Evolutionary conservation across 352 stramenopile species (phyloP).

Genomic region (Saprolegnia parasitica): DNA sequence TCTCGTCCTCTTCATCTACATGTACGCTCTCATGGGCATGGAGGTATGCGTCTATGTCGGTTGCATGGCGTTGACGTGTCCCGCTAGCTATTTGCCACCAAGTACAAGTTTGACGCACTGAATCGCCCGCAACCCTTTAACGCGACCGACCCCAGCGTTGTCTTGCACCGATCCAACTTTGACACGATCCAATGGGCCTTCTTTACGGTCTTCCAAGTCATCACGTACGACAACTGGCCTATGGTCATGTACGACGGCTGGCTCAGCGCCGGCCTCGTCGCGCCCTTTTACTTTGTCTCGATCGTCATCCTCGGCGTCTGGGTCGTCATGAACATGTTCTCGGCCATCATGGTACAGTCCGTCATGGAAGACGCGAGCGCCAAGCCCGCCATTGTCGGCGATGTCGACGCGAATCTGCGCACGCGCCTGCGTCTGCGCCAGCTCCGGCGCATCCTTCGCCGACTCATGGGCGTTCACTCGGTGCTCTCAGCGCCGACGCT

Average conservation of each 20-base stretch:
- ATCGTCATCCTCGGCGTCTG: slow-evolving; percentile 86
- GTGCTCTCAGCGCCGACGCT: not conserved
- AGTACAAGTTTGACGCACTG: slow-evolving; percentile 86
- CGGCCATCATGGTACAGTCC: slow-evolving; percentile 81
- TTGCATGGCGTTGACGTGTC: not conserved
- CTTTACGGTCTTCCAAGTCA: slow-evolving; percentile 90
- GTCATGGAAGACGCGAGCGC: slow-evolving; percentile 21
- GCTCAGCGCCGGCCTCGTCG: slow-evolving; percentile 57
- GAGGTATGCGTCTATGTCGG: slow-evolving; percentile 45
- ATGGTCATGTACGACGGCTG: slow-evolving; percentile 91
- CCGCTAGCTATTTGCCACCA: slow-evolving; percentile 91
- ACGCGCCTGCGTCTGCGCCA: not conserved
- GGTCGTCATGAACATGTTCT: slow-evolving; percentile 91
- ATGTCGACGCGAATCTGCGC: not conserved
- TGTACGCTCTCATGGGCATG: slow-evolving; percentile 90
- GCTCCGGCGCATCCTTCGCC: not conserved
- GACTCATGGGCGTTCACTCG: not conserved
- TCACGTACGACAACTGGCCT: slow-evolving; percentile 94
- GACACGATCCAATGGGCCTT: slow-evolving; percentile 76
- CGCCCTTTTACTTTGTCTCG: slow-evolving; percentile 83
- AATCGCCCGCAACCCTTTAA: slow-evolving; percentile 36
- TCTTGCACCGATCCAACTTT: slow-evolving; percentile 72
- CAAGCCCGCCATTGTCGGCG: not conserved
- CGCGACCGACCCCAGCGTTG: not conserved
- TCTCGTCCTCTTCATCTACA: slow-evolving; percentile 91